phyloP scores from a whole-genome alignment of 2,329 filamentous ascomycete genomes.

The Ophiostoma sp. region DNA sequence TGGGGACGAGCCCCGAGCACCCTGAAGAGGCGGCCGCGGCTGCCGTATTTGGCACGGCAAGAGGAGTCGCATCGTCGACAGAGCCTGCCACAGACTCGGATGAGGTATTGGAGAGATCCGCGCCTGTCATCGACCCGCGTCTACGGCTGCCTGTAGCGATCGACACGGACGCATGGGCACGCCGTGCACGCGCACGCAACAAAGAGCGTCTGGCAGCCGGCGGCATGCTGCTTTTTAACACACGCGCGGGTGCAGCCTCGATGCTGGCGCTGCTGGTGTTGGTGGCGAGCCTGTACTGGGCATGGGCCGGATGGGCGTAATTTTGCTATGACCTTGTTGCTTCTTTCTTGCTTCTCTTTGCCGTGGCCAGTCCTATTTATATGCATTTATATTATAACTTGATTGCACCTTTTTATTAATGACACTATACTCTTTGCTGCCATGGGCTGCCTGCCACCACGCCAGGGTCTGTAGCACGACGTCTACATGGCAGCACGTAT shows the following conservation, averaged over 20 bases:
- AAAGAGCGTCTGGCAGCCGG: constrained; percentile 48
- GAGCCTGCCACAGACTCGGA: neutral
- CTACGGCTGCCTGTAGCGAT: constrained; percentile 46
- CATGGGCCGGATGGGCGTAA: constrained; percentile 22
- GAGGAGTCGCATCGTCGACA: neutral
- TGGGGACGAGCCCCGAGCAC: constrained; percentile 29
- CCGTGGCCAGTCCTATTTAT: no score
- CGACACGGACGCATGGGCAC: constrained; percentile 50
- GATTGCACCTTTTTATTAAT: neutral
- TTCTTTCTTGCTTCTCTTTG: neutral
- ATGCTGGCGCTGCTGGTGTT: constrained; percentile 41
- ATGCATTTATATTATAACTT: neutral
- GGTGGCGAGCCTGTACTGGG: constrained; percentile 44
- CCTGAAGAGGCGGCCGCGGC: neutral
- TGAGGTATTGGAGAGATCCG: neutral
- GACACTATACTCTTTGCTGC: neutral
- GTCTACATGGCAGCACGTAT: neutral
- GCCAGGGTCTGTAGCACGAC: neutral
- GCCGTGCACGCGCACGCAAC: constrained; percentile 42
- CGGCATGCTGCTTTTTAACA: constrained; percentile 52
- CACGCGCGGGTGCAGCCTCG: constrained; percentile 44
- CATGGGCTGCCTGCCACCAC: no score
- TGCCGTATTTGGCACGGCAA: no score
- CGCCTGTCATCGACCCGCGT: constrained; percentile 35
- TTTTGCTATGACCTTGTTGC: neutral